A percentile compares a stretch with the other conserved stretches of the same genome.
phyloP scores from a whole-genome alignment of 2,329 filamentous ascomycete species.

The Bimuria novae-zelandiae region DNA sequence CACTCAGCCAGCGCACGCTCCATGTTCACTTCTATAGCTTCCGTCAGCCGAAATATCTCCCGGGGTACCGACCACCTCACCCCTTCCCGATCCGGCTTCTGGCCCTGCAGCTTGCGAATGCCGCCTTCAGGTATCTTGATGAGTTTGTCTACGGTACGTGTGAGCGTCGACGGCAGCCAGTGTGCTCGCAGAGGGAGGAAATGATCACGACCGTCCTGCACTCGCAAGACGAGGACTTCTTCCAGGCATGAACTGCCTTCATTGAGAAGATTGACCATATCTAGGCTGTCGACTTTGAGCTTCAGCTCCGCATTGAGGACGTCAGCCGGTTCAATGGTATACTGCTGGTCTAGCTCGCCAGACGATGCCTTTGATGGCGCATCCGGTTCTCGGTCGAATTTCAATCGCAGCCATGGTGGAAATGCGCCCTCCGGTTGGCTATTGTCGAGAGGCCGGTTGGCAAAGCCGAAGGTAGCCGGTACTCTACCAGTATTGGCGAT shows the following conservation, averaged over 20 bases:
- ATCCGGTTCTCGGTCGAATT: slow-evolving; percentile 62
- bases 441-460: slow-evolving; percentile 67
- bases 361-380: slow-evolving; percentile 29
- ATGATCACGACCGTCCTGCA: slow-evolving; percentile 83
- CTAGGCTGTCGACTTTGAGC: slow-evolving; percentile 66
- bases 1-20: slow-evolving; percentile 65
- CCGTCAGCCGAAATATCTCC: slow-evolving; percentile 87
- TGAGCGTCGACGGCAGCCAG: slow-evolving; percentile 84
- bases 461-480: slow-evolving; percentile 76
- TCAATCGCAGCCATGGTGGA: slow-evolving; percentile 72
- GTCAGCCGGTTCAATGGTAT: slow-evolving; percentile 83
- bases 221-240: slow-evolving; percentile 84
- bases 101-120: slow-evolving; percentile 71
- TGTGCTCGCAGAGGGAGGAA: slow-evolving; percentile 80
- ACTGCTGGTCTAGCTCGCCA: slow-evolving; percentile 49
- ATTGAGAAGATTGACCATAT: slow-evolving; percentile 73
- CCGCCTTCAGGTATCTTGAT: slow-evolving; percentile 79
- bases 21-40: slow-evolving; percentile 68
- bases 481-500: slow-evolving; percentile 92
- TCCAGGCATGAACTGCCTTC: slow-evolving; percentile 69
- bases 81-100: slow-evolving; percentile 54
- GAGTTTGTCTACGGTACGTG: slow-evolving; percentile 84
- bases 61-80: slow-evolving; percentile 81
- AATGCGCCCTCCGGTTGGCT: slow-evolving; percentile 49
- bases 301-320: slow-evolving; percentile 73